Evolutionary conservation across 495 filamentous ascomycete genomes (phyloP), one percentile per base, ranked within the genome.

Genomic region (Clavariopsis aquatica): DNA sequence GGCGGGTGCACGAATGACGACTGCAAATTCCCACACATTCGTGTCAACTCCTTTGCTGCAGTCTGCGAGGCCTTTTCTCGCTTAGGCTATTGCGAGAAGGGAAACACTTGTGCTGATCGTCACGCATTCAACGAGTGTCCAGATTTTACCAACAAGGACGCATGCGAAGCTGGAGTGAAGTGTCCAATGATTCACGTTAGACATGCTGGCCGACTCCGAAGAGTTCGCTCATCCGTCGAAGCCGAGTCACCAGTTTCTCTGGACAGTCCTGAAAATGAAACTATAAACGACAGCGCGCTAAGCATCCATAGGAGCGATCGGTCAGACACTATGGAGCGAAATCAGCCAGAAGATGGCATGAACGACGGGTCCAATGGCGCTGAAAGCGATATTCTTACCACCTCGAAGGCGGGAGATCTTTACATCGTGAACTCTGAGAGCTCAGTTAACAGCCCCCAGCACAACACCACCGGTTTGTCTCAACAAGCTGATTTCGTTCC

Each of bases 21-120:
- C 64, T 98, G 94, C 79, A 90, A 86, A 63, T 98, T 96, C 82
- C 82, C 90, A 62, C 94, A 98, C 78, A 83, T 92, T 62, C 85
- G 86, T 68, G 88, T 93, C 71, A 89, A 89, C 70, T 86, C 91
- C 66, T 82, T 84, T 68, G 91, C 93, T 41, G 87, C 84, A 8
- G 89, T 97, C 55, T 98, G 94, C 74, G 85, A 87, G 61, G 72
- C 83, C 13, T 98, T 98, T 78, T 93, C 89, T 20, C 85, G 84
- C 19, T 82, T 95, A 69, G 94, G 94, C 45, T 97, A 94, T 73
- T 98, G 94, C 79, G 87, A 89, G 57, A 90, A 91, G 73, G 94
- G 94, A 49, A 81, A 81, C 45, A 73, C 78, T 46, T 98, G 94
- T 73, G 72, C 86, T 60, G 86, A 96, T 64, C 89, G 91, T 64